Evolutionary conservation across 2,329 filamentous ascomycete species (phyloP).

Genomic region (Didymella glomerata): DNA sequence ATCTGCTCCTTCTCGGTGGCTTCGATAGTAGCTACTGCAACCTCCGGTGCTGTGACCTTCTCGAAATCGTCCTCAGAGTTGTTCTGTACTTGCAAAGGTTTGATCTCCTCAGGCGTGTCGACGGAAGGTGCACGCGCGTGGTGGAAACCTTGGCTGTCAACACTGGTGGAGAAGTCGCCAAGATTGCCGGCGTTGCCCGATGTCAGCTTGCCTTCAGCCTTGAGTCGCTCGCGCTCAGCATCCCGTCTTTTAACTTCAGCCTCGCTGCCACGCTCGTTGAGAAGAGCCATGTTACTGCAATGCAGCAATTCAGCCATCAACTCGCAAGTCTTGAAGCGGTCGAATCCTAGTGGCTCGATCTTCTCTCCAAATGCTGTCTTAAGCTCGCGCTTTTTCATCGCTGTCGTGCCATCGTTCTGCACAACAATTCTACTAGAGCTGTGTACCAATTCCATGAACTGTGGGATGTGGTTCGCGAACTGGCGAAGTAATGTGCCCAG

Average conservation of each 20-base stretch:
- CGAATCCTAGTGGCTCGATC: slow-evolving; percentile 94
- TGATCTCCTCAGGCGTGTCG: slow-evolving; percentile 70
- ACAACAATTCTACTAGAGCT: slow-evolving; percentile 70
- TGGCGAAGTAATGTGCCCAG: slow-evolving; percentile 86
- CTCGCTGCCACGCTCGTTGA: slow-evolving; percentile 92
- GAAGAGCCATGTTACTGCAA: slow-evolving; percentile 96
- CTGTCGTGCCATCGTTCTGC: slow-evolving; percentile 64
- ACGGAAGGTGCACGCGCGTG: slow-evolving; percentile 58
- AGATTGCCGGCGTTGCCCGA: slow-evolving; percentile 66
- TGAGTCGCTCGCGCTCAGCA: slow-evolving; percentile 79
- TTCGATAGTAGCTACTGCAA: slow-evolving; percentile 70
- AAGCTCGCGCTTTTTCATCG: slow-evolving; percentile 75
- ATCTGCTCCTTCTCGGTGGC: slow-evolving; percentile 61
- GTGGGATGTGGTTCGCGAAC: slow-evolving; percentile 89
- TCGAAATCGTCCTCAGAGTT: slow-evolving; percentile 92
- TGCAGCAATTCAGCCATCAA: slow-evolving; percentile 97
- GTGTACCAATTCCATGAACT: slow-evolving; percentile 91
- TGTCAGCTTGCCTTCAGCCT: slow-evolving; percentile 78
- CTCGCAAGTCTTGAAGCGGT: slow-evolving; percentile 98
- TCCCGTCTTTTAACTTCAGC: slow-evolving; percentile 83
- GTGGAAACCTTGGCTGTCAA: slow-evolving; percentile 62
- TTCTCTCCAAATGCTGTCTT: slow-evolving; percentile 88
- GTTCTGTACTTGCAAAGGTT: slow-evolving; percentile 79
- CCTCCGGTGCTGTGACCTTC: slow-evolving; percentile 76
- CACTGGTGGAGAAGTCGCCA: slow-evolving; percentile 59